Conservation (phyloP, 139 green algal genomes). For the Spirogloea muscicola region DNA sequence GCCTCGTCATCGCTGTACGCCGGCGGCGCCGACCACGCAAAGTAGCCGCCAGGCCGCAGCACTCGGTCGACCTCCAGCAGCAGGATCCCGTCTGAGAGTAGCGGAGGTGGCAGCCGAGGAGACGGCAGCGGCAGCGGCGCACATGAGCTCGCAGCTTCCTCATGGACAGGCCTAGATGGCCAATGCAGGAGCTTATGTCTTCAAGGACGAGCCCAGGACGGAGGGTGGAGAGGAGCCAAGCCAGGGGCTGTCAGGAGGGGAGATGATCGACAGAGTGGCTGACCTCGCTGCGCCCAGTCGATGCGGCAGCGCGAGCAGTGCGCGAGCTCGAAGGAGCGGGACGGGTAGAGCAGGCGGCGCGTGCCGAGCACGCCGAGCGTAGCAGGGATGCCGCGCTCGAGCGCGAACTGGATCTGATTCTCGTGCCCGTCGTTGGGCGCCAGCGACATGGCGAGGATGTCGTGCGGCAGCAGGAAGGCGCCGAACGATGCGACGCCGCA, state of each 20-base stretch:
- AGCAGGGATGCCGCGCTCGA: constrained; percentile 12
- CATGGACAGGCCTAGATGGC: too few relatives aligned
- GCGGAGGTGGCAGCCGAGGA: too few relatives aligned
- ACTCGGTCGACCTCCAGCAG: neutral
- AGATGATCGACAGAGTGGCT: too few relatives aligned
- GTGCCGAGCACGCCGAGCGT: constrained; percentile 9
- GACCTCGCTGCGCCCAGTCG: constrained; percentile 26
- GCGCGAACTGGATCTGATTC: constrained; percentile 35
- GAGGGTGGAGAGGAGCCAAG: too few relatives aligned
- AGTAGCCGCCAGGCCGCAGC: constrained; percentile 11
- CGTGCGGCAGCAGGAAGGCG: constrained; percentile 10
- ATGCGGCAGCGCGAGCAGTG: constrained; percentile 37
- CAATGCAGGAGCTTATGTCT: too few relatives aligned
- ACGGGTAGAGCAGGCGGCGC: constrained; percentile 8
- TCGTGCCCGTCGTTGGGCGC: constrained; percentile 18
- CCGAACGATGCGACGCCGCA: constrained; percentile 24
- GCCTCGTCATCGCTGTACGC: neutral
- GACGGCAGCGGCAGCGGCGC: too few relatives aligned
- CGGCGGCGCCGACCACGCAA: neutral
- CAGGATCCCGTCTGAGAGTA: constrained; percentile 2
- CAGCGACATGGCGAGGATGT: constrained; percentile 28
- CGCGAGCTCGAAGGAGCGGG: constrained; percentile 7
- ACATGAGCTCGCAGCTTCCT: too few relatives aligned
- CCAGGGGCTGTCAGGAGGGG: too few relatives aligned
- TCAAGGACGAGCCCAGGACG: too few relatives aligned